Conservation (phyloP, 2,329 filamentous ascomycete genomes). For the Monilinia aucupariae region DNA sequence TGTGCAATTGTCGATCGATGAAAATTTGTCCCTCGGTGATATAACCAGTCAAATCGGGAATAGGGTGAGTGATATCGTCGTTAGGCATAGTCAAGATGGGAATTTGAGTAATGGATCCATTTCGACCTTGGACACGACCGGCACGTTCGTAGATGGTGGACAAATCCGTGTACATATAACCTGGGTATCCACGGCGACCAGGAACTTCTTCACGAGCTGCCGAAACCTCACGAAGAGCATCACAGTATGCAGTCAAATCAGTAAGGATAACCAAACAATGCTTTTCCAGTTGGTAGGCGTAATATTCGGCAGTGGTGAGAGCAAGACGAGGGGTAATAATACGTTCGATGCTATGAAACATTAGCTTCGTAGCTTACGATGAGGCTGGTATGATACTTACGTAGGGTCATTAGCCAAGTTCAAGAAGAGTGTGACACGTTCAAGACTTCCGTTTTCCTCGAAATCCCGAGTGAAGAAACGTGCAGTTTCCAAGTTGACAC, state of each 20-base stretch:
- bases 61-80: constrained; percentile 98
- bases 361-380: constrained; percentile 15
- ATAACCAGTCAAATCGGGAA: constrained; percentile 97
- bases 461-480: constrained; percentile 99
- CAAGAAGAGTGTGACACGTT: constrained; percentile 93
- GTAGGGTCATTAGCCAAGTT: constrained; percentile 99
- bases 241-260: constrained; percentile 95
- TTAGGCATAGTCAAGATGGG: constrained; percentile 99
- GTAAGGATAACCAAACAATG: constrained; percentile 98
- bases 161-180: constrained; percentile 99
- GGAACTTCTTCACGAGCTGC: constrained; percentile 98
- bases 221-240: constrained; percentile 96
- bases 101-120: constrained; percentile 98
- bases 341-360: constrained; percentile 75
- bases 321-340: constrained; percentile 99
- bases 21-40: constrained; percentile 99
- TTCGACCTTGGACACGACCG: constrained; percentile 92
- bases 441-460: constrained; percentile 98
- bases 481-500: constrained; percentile 98
- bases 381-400: constrained; percentile 47
- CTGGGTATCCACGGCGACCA: constrained; percentile 96
- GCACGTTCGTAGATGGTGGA: constrained; percentile 99
- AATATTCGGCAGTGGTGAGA: constrained; percentile 97
- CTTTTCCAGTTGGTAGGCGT: constrained; percentile 99
- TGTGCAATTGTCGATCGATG: constrained; percentile 86